A percentile compares a stretch with the other conserved stretches of the same genome.
Evolutionary conservation across 2,329 filamentous ascomycete genomes (phyloP).

Genomic region (Cadophora luteo-olivacea): DNA sequence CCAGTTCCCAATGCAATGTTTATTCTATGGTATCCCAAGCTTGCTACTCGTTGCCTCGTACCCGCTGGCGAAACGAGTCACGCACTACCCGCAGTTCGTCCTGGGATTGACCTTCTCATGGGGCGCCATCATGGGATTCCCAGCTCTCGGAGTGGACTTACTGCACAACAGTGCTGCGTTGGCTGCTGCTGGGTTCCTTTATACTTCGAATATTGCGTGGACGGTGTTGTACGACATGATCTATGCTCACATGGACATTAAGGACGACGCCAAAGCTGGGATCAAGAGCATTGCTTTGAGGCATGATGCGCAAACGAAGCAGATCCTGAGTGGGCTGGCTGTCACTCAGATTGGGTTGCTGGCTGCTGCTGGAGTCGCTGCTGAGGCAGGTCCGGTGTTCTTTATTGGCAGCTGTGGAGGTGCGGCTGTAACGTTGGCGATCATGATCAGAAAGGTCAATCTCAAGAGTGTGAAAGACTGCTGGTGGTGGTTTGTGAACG

Average conservation of each 20-base stretch:
- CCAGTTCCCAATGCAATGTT: conserved; percentile 75
- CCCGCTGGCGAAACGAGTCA: conserved; percentile 84
- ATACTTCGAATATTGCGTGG: conserved; percentile 83
- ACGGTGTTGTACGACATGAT: conserved; percentile 92
- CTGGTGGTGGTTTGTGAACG: conserved; percentile 81
- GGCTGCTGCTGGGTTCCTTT: conserved; percentile 71
- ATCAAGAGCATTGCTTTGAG: conserved; percentile 88
- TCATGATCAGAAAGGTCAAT: conserved; percentile 73
- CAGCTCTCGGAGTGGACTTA: conserved; percentile 80
- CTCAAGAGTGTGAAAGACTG: conserved; percentile 71
- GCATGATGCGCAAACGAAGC: conserved; percentile 79
- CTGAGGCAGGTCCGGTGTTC: conserved; percentile 72
- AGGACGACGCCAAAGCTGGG: conserved; percentile 83
- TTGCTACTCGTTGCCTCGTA: conserved; percentile 77
- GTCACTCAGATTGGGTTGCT: conserved; percentile 73
- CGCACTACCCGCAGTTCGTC: conserved; percentile 85
- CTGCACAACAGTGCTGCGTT: conserved; percentile 67
- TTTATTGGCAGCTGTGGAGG: conserved; percentile 72
- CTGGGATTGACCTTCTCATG: conserved; percentile 87
- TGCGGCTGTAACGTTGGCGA: conserved; percentile 62
- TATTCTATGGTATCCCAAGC: conserved; percentile 80
- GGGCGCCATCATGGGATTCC: conserved; percentile 89
- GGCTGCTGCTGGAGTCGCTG: conserved; percentile 70
- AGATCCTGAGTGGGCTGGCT: conserved; percentile 74
- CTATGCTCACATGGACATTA: conserved; percentile 91